Conservation (phyloP, 192 early-diverging fungal genomes). For the Nowakowskiella sp. region DNA sequence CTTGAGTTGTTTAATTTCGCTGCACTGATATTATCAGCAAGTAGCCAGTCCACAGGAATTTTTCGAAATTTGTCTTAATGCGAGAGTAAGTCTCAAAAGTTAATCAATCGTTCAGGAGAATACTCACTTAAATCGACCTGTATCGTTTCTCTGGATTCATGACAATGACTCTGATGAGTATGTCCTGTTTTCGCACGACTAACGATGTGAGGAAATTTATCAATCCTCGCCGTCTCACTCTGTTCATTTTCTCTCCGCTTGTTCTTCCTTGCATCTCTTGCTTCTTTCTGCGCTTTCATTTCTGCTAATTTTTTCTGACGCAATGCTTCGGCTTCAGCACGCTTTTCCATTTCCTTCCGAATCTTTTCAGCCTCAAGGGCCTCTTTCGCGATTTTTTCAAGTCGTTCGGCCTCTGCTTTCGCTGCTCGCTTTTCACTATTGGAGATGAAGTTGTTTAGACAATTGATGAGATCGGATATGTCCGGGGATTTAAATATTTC, state of each 20-base stretch:
- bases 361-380: slow-evolving; percentile 19
- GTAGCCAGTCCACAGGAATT: no score
- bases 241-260: neutral
- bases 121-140: slow-evolving; percentile 28
- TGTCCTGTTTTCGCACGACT: slow-evolving; percentile 9
- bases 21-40: no score
- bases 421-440: slow-evolving; percentile 12
- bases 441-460: slow-evolving; percentile 31
- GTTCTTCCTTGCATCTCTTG: slow-evolving; percentile 11
- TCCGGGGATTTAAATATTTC: slow-evolving; percentile 26
- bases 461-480: slow-evolving; percentile 34
- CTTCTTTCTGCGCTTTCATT: slow-evolving; percentile 18
- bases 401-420: slow-evolving; percentile 22
- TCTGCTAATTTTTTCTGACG: slow-evolving; percentile 23
- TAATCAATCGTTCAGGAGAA: no score
- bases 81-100: no score
- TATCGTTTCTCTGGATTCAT: slow-evolving; percentile 38
- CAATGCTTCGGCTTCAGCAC: slow-evolving; percentile 13
- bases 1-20: no score
- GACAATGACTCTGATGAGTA: slow-evolving; percentile 40
- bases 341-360: slow-evolving; percentile 22
- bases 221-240: neutral
- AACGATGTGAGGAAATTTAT: neutral
- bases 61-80: no score
- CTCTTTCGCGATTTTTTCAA: slow-evolving; percentile 21